Percentiles rank a stretch among this genome's conserved stretches.
These are phyloP conservation scores for Malus fusca DNA, from an alignment of 306 rosid species.

Conservation along the genomic window DNA sequence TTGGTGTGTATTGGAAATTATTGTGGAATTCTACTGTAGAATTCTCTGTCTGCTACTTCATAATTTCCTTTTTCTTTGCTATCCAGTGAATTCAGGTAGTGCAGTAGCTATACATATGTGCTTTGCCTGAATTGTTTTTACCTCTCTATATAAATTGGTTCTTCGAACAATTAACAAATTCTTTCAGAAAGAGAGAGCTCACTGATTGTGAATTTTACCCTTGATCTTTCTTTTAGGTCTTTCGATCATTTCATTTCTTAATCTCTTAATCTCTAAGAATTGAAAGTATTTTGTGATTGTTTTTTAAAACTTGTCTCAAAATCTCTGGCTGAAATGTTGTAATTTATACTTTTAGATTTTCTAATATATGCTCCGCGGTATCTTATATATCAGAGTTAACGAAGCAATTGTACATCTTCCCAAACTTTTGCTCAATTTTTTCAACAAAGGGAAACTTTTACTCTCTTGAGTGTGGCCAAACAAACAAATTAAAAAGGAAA, in stretches of 20 bases:
- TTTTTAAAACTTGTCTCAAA: background rate
- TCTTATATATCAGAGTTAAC: background rate
- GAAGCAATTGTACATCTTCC: background rate
- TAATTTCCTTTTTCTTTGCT: background rate
- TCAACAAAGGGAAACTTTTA: background rate
- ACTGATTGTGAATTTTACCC: background rate
- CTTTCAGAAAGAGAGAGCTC: background rate
- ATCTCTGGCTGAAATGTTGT: background rate
- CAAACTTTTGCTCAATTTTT: background rate
- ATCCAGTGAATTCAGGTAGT: background rate
- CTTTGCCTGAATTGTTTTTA: background rate
- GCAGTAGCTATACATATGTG: background rate
- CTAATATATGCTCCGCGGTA: background rate
- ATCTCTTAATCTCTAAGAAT: background rate
- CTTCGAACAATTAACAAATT: background rate
- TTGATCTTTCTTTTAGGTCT: background rate
- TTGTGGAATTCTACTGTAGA: background rate
- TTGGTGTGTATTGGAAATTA: background rate
- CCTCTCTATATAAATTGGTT: background rate
- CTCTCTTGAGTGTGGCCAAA: background rate
- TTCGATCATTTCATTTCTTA: background rate
- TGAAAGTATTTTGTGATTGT: background rate
- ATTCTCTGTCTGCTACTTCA: background rate
- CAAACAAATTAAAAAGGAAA: background rate
- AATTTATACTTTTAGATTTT: background rate